Percentiles rank a stretch among this genome's conserved stretches.
These are phyloP conservation scores for Populus davidiana DNA, from an alignment of 345 rosid genomes.

Conservation along the genomic window DNA sequence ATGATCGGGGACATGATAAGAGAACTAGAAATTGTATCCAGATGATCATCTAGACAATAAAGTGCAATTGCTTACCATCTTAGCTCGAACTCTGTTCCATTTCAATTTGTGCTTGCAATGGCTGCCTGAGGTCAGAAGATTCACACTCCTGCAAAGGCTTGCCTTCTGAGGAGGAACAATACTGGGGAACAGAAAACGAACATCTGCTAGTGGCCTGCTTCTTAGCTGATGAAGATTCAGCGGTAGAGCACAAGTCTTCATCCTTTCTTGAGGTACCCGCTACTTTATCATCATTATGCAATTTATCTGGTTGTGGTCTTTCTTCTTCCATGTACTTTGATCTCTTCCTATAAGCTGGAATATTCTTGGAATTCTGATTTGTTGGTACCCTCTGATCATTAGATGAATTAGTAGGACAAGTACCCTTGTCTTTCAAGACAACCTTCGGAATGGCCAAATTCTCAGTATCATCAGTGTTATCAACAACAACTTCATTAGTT, in stretches of 20 bases:
- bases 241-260: constrained; percentile 65
- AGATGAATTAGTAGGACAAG: constrained; percentile 48
- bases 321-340: constrained; percentile 38
- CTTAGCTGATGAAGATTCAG: constrained; percentile 62
- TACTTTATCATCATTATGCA: constrained; percentile 15
- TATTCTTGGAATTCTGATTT: constrained; percentile 28
- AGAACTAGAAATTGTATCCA: not conserved
- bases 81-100: constrained; percentile 30
- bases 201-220: constrained; percentile 40
- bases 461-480: constrained; percentile 50
- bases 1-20: not conserved
- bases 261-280: constrained; percentile 34
- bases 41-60: not conserved
- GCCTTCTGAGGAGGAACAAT: constrained; percentile 45
- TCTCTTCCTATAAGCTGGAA: constrained; percentile 49
- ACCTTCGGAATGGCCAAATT: constrained; percentile 34
- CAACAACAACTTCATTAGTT: constrained; percentile 59
- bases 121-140: constrained; percentile 34
- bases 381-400: constrained; percentile 84
- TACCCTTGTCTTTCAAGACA: constrained; percentile 34
- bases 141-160: constrained; percentile 42
- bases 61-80: constrained; percentile 28
- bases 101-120: constrained; percentile 31
- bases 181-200: constrained; percentile 65
- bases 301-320: constrained; percentile 6